Base-by-base conservation (phyloP, 352 stramenopile genomes). In the Stramenopiles sp. region DNA sequence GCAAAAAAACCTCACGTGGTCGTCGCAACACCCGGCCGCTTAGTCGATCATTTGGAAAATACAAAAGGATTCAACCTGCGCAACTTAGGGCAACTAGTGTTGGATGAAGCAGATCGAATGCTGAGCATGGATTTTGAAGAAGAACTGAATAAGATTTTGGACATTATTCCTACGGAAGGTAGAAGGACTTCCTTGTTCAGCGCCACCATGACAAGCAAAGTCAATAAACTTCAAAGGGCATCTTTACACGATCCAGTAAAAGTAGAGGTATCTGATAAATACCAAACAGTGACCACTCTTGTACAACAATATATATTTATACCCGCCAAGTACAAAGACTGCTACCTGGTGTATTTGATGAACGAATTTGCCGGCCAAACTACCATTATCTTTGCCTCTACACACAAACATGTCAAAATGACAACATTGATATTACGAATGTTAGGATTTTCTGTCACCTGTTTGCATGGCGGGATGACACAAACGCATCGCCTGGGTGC, bases 311-410 rank as follows among this genome's bases (percentile, higher is more conserved):
- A 99, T 84, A 83, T 99, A 0, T 99, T 99, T 87, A 97, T 99
- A 55, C 96, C 96, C 22, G 96, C 96, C 67, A 99, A 99, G 85
- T 98, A 98, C 90, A 99, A 99, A 90, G 95, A 99, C 86, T 98
- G 92, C 85, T 98, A 99, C 86, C 88, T 99, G 67, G 94, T 94
- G 7, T 99, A 98, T 85, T 84, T 99, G 33, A 90, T 99, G 7
- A 98, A 99, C 86, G 95, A 98, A 86, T 92, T 98, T 84, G 92
- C 92, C 0, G 95, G 95, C 0, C 93, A 99, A 87, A 97, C 89
- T 0, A 96, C 97, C 80, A 89, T 99, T 32, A 97, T 99, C 31
- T 99, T 99, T 85, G 93, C 94, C 30, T 95, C 94, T 31, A 99
- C 96, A 76, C 99, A 95, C 88, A 97, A 14, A 97, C 82, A 96